Percentiles rank a stretch among this genome's conserved stretches.
Conservation (phyloP, 441 rosid genomes). For the Sinapis alba region DNA sequence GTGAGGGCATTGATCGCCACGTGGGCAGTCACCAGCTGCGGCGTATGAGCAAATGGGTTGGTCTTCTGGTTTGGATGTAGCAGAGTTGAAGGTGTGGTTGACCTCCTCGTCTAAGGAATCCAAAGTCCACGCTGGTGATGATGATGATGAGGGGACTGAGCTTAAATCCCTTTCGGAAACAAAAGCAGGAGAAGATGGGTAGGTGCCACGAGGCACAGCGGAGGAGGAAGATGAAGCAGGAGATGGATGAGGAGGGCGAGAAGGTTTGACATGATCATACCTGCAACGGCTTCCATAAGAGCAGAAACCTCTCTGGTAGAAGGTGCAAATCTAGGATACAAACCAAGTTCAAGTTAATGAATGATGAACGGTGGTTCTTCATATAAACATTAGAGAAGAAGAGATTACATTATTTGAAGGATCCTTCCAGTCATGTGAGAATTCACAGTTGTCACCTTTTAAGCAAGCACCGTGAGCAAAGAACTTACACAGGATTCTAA, state of each 20-base stretch:
- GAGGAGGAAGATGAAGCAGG: slow-evolving; percentile 50
- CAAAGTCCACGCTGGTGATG: slow-evolving; percentile 50
- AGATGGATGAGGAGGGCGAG: slow-evolving; percentile 52
- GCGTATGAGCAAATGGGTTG: slow-evolving; percentile 84
- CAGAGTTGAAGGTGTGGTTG: slow-evolving; percentile 77
- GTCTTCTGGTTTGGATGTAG: slow-evolving; percentile 56
- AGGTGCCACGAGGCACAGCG: slow-evolving; percentile 20
- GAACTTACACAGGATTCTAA: slow-evolving; percentile 87
- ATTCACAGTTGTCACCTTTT: slow-evolving; percentile 95
- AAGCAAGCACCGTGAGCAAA: slow-evolving; percentile 95
- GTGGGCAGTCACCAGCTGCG: slow-evolving; percentile 92
- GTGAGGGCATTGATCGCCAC: slow-evolving; percentile 85
- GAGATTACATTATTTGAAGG: slow-evolving; percentile 74
- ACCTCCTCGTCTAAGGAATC: slow-evolving; percentile 58
- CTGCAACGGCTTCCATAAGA: slow-evolving; percentile 87
- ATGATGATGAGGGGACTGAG: slow-evolving; percentile 23
- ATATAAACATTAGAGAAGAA: not conserved
- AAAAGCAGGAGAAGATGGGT: not conserved
- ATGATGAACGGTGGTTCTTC: too few species aligned
- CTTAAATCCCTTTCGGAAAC: slow-evolving; percentile 35
- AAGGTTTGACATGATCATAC: slow-evolving; percentile 76
- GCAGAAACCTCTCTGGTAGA: slow-evolving; percentile 87
- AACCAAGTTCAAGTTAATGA: not conserved
- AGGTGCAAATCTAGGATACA: slow-evolving; percentile 65
- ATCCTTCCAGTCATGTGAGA: slow-evolving; percentile 90